A percentile compares a stretch with the other conserved stretches of the same genome.
These are phyloP conservation scores for Schoenoplectus tabernaemontani DNA, from an alignment of 202 grass and related monocot genomes.

Conservation along the genomic window DNA sequence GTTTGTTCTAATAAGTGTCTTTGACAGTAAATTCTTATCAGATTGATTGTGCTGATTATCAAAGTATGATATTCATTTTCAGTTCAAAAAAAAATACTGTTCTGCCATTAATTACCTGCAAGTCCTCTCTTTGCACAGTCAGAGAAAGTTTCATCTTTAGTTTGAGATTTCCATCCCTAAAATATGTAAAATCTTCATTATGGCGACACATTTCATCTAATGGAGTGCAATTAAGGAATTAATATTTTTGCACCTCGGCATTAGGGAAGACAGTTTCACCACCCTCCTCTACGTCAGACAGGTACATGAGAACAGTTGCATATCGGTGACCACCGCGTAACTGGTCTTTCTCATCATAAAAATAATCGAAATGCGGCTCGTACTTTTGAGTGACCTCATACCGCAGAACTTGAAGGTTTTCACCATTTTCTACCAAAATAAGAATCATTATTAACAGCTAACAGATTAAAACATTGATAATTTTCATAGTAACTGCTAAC, in stretches of 20 bases:
- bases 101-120: constrained; percentile 2
- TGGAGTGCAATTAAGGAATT: neutral
- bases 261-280: constrained; percentile 71
- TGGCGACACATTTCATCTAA: neutral
- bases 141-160: constrained; percentile 25
- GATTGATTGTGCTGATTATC: neutral
- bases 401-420: constrained; percentile 51
- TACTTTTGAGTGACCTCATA: constrained; percentile 69
- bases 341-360: constrained; percentile 47
- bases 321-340: constrained; percentile 55
- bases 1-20: no score
- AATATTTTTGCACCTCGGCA: constrained; percentile 34
- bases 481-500: neutral
- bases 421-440: constrained; percentile 48
- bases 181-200: neutral
- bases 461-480: neutral
- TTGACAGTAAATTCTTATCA: neutral
- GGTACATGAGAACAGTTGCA: constrained; percentile 69
- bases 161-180: constrained; percentile 23
- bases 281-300: constrained; percentile 51
- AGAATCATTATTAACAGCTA: neutral
- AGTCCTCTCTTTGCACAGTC: constrained; percentile 19
- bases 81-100: neutral
- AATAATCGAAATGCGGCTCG: constrained; percentile 70
- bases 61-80: neutral